Conservation (phyloP, 768 basidiomycete species). For the button mushroom (Agaricus bisporus) region DNA sequence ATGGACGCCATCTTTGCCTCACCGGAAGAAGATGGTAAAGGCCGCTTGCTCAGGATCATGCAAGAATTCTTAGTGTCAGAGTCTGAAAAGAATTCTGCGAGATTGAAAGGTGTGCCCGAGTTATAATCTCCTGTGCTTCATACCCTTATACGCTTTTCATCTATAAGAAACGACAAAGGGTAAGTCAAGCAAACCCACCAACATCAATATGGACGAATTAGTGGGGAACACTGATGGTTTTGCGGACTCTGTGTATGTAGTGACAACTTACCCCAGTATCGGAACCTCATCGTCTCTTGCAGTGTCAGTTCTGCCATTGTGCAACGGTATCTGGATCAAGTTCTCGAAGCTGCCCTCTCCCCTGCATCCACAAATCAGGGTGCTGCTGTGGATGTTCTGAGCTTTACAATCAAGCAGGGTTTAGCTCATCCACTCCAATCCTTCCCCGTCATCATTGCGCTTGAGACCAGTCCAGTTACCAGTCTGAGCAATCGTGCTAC, state of each 20-base stretch:
- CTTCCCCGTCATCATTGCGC: slow-evolving; percentile 84
- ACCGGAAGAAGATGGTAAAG: slow-evolving; percentile 62
- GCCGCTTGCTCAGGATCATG: slow-evolving; percentile 77
- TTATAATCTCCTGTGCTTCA: not conserved
- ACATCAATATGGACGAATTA: slow-evolving; percentile 87
- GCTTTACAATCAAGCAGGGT: slow-evolving; percentile 92
- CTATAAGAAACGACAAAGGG: slow-evolving; percentile 34
- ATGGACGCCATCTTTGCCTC: slow-evolving; percentile 89
- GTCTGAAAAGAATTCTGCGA: slow-evolving; percentile 66
- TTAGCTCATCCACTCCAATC: slow-evolving; percentile 93
- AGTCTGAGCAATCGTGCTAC: slow-evolving; percentile 68
- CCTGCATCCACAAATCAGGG: slow-evolving; percentile 65
- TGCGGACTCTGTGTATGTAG: slow-evolving; percentile 88
- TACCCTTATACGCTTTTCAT: too few relatives aligned
- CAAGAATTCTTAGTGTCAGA: slow-evolving; percentile 89
- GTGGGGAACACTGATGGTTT: slow-evolving; percentile 95
- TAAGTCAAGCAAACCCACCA: slow-evolving; percentile 30
- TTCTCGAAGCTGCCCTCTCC: slow-evolving; percentile 77
- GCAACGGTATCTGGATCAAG: slow-evolving; percentile 82
- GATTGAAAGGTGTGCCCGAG: slow-evolving; percentile 52
- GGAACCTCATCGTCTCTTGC: slow-evolving; percentile 6
- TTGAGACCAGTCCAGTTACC: slow-evolving; percentile 76
- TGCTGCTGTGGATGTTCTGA: slow-evolving; percentile 84
- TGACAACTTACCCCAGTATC: not conserved
- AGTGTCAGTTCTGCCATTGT: slow-evolving; percentile 94